Conservation (phyloP, 2,329 filamentous ascomycete genomes). For the Colletotrichum magnum region DNA sequence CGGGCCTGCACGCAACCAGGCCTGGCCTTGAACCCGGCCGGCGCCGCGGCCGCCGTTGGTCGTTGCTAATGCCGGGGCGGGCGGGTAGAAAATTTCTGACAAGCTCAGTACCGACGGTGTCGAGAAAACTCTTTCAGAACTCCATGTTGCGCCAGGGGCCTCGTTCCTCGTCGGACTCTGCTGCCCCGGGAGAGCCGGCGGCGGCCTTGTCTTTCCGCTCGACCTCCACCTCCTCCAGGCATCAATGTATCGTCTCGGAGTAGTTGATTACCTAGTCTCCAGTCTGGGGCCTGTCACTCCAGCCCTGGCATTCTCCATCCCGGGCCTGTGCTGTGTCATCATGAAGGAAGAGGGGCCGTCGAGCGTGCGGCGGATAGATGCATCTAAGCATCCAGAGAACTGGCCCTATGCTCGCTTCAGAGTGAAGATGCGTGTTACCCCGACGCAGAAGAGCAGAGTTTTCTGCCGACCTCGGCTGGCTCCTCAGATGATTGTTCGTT, state of each 20-base stretch:
- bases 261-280: neutral
- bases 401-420: neutral
- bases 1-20: neutral
- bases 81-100: constrained; percentile 3
- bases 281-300: neutral
- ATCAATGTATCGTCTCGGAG: constrained; percentile 5
- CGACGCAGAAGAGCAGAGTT: neutral
- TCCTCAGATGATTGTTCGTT: neutral
- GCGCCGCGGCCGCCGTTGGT: neutral
- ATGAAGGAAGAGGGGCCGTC: neutral
- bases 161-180: neutral
- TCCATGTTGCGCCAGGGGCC: neutral
- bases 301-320: neutral
- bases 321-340: neutral
- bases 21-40: neutral
- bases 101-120: neutral
- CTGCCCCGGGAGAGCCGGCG: no score
- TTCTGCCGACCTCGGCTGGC: constrained; percentile 3
- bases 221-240: neutral
- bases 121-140: constrained; percentile 22
- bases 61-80: neutral
- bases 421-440: neutral
- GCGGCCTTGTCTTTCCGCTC: no score
- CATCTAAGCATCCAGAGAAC: neutral
- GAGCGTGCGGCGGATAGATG: neutral